These are phyloP conservation scores for Oehlia diaphana DNA, from an alignment of 192 early-diverging fungal species.

Conservation along the genomic window DNA sequence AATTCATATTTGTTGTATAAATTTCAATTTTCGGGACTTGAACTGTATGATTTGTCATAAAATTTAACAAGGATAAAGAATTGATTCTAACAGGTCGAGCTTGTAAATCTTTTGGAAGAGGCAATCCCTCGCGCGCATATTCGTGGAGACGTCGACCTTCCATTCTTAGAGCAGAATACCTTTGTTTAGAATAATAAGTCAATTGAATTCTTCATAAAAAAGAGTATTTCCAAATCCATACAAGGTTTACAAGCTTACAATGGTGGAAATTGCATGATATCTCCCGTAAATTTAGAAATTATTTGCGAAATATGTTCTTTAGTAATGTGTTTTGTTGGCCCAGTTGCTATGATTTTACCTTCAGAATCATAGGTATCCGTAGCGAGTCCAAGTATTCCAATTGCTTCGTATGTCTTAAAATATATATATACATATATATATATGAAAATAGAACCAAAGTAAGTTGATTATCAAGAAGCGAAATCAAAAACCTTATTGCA, in stretches of 20 bases:
- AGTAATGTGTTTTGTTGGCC: conserved; percentile 42
- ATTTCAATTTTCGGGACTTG: not conserved
- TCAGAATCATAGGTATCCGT: conserved; percentile 63
- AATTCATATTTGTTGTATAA: not conserved
- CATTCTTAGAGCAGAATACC: conserved; percentile 68
- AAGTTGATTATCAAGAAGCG: not conserved
- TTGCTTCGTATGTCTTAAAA: conserved; percentile 49
- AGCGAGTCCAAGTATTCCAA: conserved; percentile 49
- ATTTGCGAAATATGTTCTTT: conserved; percentile 36
- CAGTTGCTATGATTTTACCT: conserved; percentile 45
- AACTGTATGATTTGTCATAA: conserved; percentile 18
- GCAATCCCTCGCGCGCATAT: conserved; percentile 59
- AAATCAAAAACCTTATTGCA: conserved; percentile 44
- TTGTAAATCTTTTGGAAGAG: conserved; percentile 45
- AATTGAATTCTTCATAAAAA: not conserved
- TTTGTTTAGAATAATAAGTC: conserved; percentile 20
- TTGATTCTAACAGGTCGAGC: conserved; percentile 42
- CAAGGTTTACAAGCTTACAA: conserved; percentile 53
- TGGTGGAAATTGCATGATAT: conserved; percentile 63
- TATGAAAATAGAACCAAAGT: not conserved
- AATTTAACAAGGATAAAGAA: conserved; percentile 41
- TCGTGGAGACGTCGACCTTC: conserved; percentile 72
- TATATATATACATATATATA: not conserved
- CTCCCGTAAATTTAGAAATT: conserved; percentile 57
- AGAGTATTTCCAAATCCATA: not conserved